Evolutionary conservation across 768 basidiomycete genomes (phyloP), one percentile per base, ranked within the genome.

Genomic region (Lentinula raphanica): DNA sequence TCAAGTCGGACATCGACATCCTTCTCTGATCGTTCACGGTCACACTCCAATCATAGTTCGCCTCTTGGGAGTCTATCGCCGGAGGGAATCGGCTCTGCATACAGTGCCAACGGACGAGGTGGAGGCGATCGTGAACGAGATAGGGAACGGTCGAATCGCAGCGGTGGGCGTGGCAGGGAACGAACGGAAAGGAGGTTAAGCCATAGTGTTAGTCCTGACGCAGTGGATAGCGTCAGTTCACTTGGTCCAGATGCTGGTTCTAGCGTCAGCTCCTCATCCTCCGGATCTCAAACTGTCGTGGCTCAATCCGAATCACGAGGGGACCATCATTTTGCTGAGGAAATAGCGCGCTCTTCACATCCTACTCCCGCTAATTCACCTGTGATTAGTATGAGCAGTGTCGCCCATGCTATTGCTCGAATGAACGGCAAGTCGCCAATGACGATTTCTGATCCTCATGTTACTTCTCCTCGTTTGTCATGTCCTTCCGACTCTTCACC

Each of bases 291-390:
- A 25, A 42, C 58, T 9, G 23, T 54, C 31, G 46, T 54, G 13
- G 38, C 48, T 45, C 28, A 9, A n/a, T 46, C 42, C 27, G 29
- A 54, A 39, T 53, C 49, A 13, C 13, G 36, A 17, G 12, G 23
- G 11, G 49, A 38, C 3, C 39, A 25, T 31, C 13, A n/a, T 29
- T 31, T 36, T 32, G 49, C 39, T 25, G 40, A 60, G 38, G 67
- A 64, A 21, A 44, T 23, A n/a, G 46, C 60, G 60, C 59, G 67
- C 31, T 64, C 62, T 50, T 67, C 73, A 23, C 75, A 79, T 51
- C 82, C 82, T 17, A 87, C 86, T 1, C 86, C 86, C 7, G 77
- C 83, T 17, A 87, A 84, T 63, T 86, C 86, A 28, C 86, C 86
- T 19, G 68, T 79, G 6, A 67, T 76, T 21, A 53, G 60, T 8